Percentiles rank a stretch among this genome's conserved stretches.
Conservation (phyloP, 768 basidiomycete genomes). For the Tubosaeta brunneosetosa region DNA sequence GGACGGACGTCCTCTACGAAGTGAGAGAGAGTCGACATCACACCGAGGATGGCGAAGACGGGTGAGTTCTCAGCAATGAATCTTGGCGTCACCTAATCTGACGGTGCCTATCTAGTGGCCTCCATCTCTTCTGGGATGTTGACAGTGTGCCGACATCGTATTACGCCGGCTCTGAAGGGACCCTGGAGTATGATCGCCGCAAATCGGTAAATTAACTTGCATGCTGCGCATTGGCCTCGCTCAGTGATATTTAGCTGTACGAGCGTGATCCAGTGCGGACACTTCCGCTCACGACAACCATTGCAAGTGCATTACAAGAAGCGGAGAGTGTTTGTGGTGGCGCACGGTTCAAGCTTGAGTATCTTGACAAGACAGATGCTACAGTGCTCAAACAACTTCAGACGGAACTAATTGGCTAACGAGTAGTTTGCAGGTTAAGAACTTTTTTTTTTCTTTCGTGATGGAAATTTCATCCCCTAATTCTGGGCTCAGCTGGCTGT, state of each 20-base stretch:
- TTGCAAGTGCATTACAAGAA: conserved; percentile 55
- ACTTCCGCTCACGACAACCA: conserved; percentile 54
- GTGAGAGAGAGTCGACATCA: conserved; percentile 62
- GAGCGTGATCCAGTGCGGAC: conserved; percentile 70
- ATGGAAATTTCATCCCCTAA: not conserved
- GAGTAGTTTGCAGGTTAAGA: not conserved
- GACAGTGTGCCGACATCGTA: conserved; percentile 53
- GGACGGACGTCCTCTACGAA: conserved; percentile 87
- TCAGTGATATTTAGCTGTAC: conserved; percentile 49
- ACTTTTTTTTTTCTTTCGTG: not conserved
- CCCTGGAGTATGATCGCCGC: conserved; percentile 72
- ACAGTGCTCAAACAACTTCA: conserved; percentile 70
- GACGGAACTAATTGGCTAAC: conserved; percentile 36
- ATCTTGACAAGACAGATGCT: conserved; percentile 65
- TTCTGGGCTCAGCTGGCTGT: conserved; percentile 1
- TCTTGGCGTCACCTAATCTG: not conserved
- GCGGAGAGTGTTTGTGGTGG: conserved; percentile 62
- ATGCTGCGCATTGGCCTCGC: conserved; percentile 1
- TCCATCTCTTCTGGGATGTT: conserved; percentile 69
- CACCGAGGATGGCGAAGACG: conserved; percentile 33
- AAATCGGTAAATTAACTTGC: conserved; percentile 47
- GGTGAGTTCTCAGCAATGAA: conserved; percentile 19
- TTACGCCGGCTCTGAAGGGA: conserved; percentile 62
- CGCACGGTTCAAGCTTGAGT: conserved; percentile 53
- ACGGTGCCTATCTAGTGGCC: conserved; percentile 17